Conservation (phyloP, 2,329 filamentous ascomycete species). For the Fusarium vanettenii region DNA sequence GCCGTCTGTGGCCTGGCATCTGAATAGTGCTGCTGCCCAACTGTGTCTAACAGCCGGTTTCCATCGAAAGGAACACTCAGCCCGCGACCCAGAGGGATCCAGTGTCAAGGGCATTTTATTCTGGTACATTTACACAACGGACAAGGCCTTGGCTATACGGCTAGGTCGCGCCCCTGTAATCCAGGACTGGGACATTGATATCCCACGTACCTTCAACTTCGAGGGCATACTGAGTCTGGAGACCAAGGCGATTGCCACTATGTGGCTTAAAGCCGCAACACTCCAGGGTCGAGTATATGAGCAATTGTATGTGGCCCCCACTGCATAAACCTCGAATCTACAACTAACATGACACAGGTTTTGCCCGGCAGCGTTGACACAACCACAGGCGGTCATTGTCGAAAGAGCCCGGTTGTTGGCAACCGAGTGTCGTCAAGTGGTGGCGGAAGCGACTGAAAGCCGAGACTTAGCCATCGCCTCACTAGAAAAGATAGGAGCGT, state of each 20-base stretch:
- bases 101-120: slow-evolving; percentile 58
- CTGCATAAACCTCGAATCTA: not conserved
- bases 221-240: slow-evolving; percentile 53
- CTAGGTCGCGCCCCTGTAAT: slow-evolving; percentile 69
- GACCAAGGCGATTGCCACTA: slow-evolving; percentile 55
- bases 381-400: slow-evolving; percentile 53
- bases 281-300: slow-evolving; percentile 71
- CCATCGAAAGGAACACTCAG: slow-evolving; percentile 56
- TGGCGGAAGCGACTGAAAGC: slow-evolving; percentile 49
- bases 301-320: slow-evolving; percentile 48
- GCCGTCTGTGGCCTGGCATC: slow-evolving; percentile 72
- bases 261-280: slow-evolving; percentile 67
- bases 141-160: slow-evolving; percentile 68
- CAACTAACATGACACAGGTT: slow-evolving; percentile 54
- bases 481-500: slow-evolving; percentile 52
- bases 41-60: slow-evolving; percentile 73
- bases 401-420: slow-evolving; percentile 54
- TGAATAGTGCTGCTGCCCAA: slow-evolving; percentile 68
- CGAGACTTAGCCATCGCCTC: slow-evolving; percentile 51
- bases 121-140: slow-evolving; percentile 66
- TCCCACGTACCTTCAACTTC: slow-evolving; percentile 56
- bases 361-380: slow-evolving; percentile 58
- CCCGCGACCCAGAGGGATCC: slow-evolving; percentile 48
- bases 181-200: slow-evolving; percentile 69
- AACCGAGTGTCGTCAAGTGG: slow-evolving; percentile 51